Evolutionary conservation across 164 flowering plant species (phyloP), one percentile per base, ranked within the genome.

Genomic region (Vitis cinerea): DNA sequence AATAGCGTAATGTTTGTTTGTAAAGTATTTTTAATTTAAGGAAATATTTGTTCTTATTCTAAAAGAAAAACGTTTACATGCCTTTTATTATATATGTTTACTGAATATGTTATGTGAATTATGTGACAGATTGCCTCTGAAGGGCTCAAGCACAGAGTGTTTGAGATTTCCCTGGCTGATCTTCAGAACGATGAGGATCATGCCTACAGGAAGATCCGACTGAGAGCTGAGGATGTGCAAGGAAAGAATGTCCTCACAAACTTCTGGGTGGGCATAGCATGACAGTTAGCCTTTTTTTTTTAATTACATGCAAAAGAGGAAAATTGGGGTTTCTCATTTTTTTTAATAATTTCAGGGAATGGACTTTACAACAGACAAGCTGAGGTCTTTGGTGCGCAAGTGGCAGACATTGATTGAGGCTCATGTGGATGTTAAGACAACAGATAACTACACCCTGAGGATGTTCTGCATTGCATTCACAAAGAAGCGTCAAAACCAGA

Each of bases 391-490:
- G 70, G 97, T 91, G 14, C 78, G 86, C 50, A 89, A 91, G 70
- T 89, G 97, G 97, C 92, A 89, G 63, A 83, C 93, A 4, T 61
- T 91, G 79, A 90, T 90, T 64, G 94, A 88, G 77, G 90, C 97
- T 37, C 90, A 91, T 79, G 94, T 89, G 17, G 97, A 90, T 84
- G 93, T 91, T 15, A 91, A 91, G 72, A 91, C 97, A 3, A 89
- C 97, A 9, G 94, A 91, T 63, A 83, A 77, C 77, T 91, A 83
- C 77, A 84, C 82, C 3, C 66, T 91, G 52, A 81, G 94, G 77
- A 62, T 89, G 90, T 89, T 90, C 81, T 90, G 93, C 80, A 89
- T 90, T 78, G 96, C 86, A 0, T 90, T 90, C 78, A 89, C 97
- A 11, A 86, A 82, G 87, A 86, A 87, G 68, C 86, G 92, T 19